Evolutionary conservation across 2,329 filamentous ascomycete species (phyloP), one percentile per base, ranked within the genome.

Genomic region (Colletotrichum chlorophyti): DNA sequence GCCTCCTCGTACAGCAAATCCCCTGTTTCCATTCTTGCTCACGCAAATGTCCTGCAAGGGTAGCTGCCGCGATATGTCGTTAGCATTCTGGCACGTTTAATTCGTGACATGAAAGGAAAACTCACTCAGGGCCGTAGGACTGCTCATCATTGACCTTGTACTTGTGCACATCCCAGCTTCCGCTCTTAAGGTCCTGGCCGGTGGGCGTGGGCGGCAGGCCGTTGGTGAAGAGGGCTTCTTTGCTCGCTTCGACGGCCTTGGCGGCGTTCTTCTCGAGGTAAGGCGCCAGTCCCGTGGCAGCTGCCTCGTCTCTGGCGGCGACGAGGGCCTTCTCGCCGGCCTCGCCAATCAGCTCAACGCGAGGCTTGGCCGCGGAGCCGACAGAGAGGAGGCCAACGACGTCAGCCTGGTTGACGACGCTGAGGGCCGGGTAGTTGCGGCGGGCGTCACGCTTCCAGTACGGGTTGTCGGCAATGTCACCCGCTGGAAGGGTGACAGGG

Each of bases 381-480:
- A 98, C 87, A 24, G 83, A 88, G 71, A 99, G 81, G 67, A 99
- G 84, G 37, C 89, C 90, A 21, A 95, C 95, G 48, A 92, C 88
- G 74, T 98, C 91, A 42, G 85, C 85, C 80, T 98, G 95, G 59
- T 81, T 88, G 62, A 99, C 84, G 41, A 91, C 87, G 70, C 90
- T 94, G 54, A 90, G 82, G 66, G 83, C 84, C 27, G 95, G 91
- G 79, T 98, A 98, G 68, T 83, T 83, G 68, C 95, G 86, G 67
- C 95, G 90, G 61, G 80, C 75, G 71, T 99, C 95, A 69, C 95
- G 93, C 83, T 96, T 96, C 92, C 93, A 99, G 81, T 97, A 96
- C 32, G 92, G 87, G 78, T 96, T 96, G 74, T 94, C 91, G 68
- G 92, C 92, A 68, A 96, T 88, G 73, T 96, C 92, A 65, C 84